Base-by-base conservation (phyloP, 768 basidiomycete species). In the Exidia glandulosa region DNA sequence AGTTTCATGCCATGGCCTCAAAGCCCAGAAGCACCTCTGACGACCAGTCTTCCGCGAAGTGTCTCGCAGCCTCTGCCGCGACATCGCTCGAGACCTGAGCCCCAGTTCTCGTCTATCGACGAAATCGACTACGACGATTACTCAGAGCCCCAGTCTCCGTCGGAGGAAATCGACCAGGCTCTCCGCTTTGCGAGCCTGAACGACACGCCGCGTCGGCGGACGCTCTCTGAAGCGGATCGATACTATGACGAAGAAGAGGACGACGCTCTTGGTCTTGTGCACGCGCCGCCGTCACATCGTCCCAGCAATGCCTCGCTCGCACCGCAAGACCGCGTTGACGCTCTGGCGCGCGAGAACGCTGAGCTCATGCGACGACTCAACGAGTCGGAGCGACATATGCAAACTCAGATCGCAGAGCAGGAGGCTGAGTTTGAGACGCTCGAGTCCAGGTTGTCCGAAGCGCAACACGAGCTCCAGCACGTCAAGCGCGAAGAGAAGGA, bases 401-500 rank as follows among this genome's bases (percentile, higher is more conserved):
- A 86, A 66, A 77, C 77, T 41, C 84, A 84, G 63, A 76, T 93
- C 14, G 71, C 72, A 9, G 88, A 92, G 57, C 90, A 92, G 64
- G 93, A 95, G 70, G 69, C 76, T n/a, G 87, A 93, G 65, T 71
- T 94, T 32, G 87, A 90, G 65, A 88, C 92, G 60, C 81, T 90
- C 72, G 86, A 94, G 66, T 73, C 72, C 4, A 77, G 81, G 34
- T 68, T 95, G 60, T 94, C 96, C 60, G 91, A 96, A 68, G 71
- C 86, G 61, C 76, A 80, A 63, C 81, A 76, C 13, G 94, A 96
- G 70, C 75, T 96, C 6, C 84, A 77, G 14, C 80, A 86, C 5
- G 86, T 88, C 3, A 90, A 91, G 70, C 81, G 90, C 45, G 94
- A 97, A 66, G 94, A 97, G 72, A 96, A 97, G 73, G 94, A 97